Base-by-base conservation (phyloP, 371 early-diverging fungal genomes). In the Mucor saturninus region DNA sequence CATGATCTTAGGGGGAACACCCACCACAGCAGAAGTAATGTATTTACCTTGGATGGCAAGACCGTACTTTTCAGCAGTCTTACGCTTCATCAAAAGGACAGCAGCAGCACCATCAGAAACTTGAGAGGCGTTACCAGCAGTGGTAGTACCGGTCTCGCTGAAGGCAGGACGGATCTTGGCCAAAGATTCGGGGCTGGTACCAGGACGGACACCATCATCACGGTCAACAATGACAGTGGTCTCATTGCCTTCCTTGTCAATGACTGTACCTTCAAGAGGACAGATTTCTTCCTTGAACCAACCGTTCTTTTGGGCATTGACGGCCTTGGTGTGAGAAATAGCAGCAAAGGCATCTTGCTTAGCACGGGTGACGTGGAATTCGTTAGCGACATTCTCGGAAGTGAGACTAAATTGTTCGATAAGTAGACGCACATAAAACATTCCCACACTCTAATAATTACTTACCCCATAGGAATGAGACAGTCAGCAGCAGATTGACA, bases 51-150 rank as follows among this genome's bases (percentile, higher is more conserved):
- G 52, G 66, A 95, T 89, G 62, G 93, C 89, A 56, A 97, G 83
- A 13, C 92, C 90, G 30, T 95, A 85, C 85, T 91, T 91, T 71
- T 90, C 80, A 21, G 99, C 99, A 32, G 86, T 92, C 80, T 87
- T 89, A 67, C 99, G 91, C 83, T 91, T 93, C 93, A 94, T 94
- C 77, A 99, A 77, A 56, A 99, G 80, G 40, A 98, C 98, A 21
- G 96, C 97, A 39, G 98, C 98, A 46, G 98, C 98, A 74, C 98
- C 99, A 77, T 99, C 99, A 21, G 97, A 93, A 40, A 98, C 96
- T 84, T 99, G 99, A 64, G 98, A 98, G 52, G 98, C 91, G 75
- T 95, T 98, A 62, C 98, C 99, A 46, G 99, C 98, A 38, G 99
- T 98, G 64, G 98, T 95, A 56, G 86, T 67, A 51, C 98, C 98